Evolutionary conservation across 768 basidiomycete species (phyloP), one percentile per base, ranked within the genome.

Genomic region (Naganishia friedmannii): DNA sequence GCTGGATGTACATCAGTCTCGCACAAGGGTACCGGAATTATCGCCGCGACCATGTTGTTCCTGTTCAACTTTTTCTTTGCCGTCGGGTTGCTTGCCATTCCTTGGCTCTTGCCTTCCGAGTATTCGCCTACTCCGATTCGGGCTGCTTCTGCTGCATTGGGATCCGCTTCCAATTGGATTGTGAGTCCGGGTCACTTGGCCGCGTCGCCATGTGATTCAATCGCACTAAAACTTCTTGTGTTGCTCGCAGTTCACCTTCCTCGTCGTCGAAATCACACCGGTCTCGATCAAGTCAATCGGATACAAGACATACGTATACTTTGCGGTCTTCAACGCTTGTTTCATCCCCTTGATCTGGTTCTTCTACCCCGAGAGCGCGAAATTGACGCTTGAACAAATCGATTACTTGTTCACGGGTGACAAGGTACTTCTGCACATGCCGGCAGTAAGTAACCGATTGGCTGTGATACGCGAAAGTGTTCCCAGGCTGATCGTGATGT

Each of bases 11-110:
- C 71, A 42, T 73, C 69, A 51, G 67, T 67, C 48, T 72, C 63
- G 68, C 32, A 71, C 66, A 57, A 74, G 1, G 72, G 79, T 7
- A 82, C 83, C 67, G 83, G 83, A 48, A 72, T 72, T 28, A 32
- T 72, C 37, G 82, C 80, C 54, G 83, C 83, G 12, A 78, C 83
- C 74, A 82, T 81, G 60, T 76, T 83, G 32, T 83, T 82, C 79
- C 73, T 83, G 53, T 83, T 82, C 79, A 81, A 83, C 70, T 75
- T 71, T 32, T 74, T 70, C 69, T 74, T 72, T 60, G 72, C 68
- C 26, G 65, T 72, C 46, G 68, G 72, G 6, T 34, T 69, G 34
- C 48, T 72, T 6, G 72, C 72, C 28, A 71, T 73, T 29, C 69
- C 72, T 15, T 73, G 72, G 72, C 67, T 73, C 23, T 48, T 70